Evolutionary conservation across 768 basidiomycete species (phyloP).

Genomic region (Lepiota brunneoincarnata): DNA sequence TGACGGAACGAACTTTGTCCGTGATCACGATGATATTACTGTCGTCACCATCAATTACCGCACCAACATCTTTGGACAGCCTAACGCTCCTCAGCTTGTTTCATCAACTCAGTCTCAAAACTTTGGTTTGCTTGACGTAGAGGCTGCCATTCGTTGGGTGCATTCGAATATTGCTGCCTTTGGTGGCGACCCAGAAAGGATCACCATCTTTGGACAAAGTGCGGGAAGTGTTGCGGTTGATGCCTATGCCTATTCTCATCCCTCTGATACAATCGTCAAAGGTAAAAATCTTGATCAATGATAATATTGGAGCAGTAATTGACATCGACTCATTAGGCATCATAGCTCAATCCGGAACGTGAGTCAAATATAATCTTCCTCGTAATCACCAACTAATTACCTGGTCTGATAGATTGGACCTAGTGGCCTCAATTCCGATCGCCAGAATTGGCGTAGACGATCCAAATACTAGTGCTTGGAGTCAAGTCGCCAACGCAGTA

Average conservation of each 20-base stretch:
- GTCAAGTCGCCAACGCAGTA: constrained; percentile 24
- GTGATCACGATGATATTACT: constrained; percentile 31
- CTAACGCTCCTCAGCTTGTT: constrained; percentile 35
- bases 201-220: constrained; percentile 34
- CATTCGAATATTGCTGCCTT: constrained; percentile 43
- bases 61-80: constrained; percentile 37
- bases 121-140: constrained; percentile 35
- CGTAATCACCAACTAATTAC: background rate
- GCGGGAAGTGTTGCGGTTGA: constrained; percentile 33
- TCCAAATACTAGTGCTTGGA: constrained; percentile 25
- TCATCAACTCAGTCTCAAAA: constrained; percentile 26
- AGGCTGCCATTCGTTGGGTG: constrained; percentile 44
- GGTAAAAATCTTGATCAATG: constrained; percentile 15
- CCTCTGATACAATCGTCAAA: constrained; percentile 28
- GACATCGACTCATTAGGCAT: constrained; percentile 16
- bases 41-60: constrained; percentile 38
- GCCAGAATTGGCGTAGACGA: constrained; percentile 1
- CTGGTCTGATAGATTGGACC: constrained; percentile 10
- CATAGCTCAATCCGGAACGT: constrained; percentile 34
- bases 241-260: constrained; percentile 31
- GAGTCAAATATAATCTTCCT: constrained; percentile 1
- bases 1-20: constrained; percentile 28
- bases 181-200: constrained; percentile 35
- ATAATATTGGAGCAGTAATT: background rate
- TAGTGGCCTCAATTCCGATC: background rate